Evolutionary conservation across 2,329 filamentous ascomycete genomes (phyloP).

Genomic region (Penicillium verrucosum): DNA sequence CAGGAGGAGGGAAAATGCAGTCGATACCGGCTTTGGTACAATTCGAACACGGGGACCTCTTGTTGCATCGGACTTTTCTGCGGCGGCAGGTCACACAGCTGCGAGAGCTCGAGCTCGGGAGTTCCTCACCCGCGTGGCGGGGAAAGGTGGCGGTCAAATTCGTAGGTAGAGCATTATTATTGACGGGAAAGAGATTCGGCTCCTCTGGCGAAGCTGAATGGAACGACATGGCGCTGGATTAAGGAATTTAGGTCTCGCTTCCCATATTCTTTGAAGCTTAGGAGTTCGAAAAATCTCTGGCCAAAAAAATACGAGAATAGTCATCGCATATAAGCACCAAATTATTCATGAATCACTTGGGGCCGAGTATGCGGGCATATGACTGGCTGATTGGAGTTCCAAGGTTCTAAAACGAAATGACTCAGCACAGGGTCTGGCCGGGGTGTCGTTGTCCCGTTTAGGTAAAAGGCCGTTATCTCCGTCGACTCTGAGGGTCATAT

Average conservation of each 20-base stretch:
- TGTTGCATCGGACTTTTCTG: slow-evolving; percentile 50
- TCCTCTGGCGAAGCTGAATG: slow-evolving; percentile 22
- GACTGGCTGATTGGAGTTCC: not conserved
- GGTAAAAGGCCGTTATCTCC: slow-evolving; percentile 1
- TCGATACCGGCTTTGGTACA: slow-evolving; percentile 52
- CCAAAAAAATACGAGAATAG: not conserved
- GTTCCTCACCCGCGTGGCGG: slow-evolving; percentile 15
- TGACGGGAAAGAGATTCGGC: slow-evolving; percentile 10
- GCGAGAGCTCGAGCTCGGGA: slow-evolving; percentile 31
- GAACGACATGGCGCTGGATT: slow-evolving; percentile 16
- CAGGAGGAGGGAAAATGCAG: slow-evolving; percentile 61
- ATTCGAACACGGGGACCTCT: slow-evolving; percentile 48
- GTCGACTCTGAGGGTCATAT: not conserved
- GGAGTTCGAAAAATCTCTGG: not conserved
- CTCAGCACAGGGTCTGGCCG: not conserved
- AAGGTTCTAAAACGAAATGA: not conserved
- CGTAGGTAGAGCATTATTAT: slow-evolving; percentile 14
- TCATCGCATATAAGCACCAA: not conserved
- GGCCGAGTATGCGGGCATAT: not conserved
- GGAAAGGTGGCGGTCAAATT: slow-evolving; percentile 15
- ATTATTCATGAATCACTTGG: not conserved
- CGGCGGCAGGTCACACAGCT: slow-evolving; percentile 49
- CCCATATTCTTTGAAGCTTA: slow-evolving; percentile 3
- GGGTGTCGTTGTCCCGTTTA: not conserved
- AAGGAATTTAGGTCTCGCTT: not conserved